Percentiles rank a stretch among this genome's conserved stretches.
phyloP scores from a whole-genome alignment of 2,329 filamentous ascomycete genomes.

The Monosporascus sp. region DNA sequence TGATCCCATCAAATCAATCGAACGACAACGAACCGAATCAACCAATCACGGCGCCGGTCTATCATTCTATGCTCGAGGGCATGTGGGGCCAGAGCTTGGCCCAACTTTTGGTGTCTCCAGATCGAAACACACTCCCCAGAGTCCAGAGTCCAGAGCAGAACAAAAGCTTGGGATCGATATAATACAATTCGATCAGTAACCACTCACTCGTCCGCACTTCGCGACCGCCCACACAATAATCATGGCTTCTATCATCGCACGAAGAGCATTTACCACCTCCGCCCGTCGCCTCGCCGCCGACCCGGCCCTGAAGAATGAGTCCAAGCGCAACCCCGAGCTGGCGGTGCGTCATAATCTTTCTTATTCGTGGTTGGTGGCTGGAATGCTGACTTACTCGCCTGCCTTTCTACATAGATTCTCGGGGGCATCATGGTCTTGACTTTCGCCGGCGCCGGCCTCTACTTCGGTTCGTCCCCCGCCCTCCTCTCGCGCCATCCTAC shows the following conservation, averaged over 20 bases:
- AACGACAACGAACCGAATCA: not conserved
- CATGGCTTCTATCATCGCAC: constrained; percentile 54
- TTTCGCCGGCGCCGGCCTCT: constrained; percentile 84
- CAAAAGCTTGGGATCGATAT: no score
- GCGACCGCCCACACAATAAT: no score
- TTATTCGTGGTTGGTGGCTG: not conserved
- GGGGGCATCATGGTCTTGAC: constrained; percentile 85
- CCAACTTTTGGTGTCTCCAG: not conserved
- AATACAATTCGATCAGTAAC: no score
- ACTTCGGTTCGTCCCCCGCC: constrained; percentile 59
- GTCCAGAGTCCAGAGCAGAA: not conserved
- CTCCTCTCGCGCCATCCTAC: no score
- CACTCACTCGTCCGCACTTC: no score
- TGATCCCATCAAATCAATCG: not conserved
- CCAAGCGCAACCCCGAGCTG: constrained; percentile 49
- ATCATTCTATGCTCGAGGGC: not conserved
- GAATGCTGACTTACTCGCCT: constrained; percentile 11
- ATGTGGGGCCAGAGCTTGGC: not conserved
- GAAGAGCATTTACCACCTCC: constrained; percentile 51
- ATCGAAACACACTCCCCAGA: no score
- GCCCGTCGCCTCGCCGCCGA: constrained; percentile 43
- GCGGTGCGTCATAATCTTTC: constrained; percentile 33
- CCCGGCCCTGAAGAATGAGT: constrained; percentile 48
- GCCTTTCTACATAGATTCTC: constrained; percentile 62
- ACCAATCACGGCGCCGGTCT: not conserved